phyloP scores from a whole-genome alignment of 2,329 filamentous ascomycete genomes.

The Alternaria sp. region DNA sequence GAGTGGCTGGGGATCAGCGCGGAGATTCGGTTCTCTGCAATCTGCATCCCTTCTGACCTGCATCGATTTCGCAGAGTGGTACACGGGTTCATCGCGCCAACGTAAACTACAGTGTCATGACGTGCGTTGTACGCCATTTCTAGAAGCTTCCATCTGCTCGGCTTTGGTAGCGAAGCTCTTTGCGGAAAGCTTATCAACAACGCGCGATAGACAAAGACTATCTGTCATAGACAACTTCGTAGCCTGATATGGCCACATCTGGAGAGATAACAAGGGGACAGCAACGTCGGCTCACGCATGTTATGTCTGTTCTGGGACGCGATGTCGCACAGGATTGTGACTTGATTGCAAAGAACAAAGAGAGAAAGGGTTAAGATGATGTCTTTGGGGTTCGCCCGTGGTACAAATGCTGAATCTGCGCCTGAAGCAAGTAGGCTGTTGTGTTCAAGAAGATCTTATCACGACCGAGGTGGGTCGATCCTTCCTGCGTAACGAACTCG shows the following conservation, averaged over 20 bases:
- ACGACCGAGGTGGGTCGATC: not conserved
- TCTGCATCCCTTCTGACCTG: slow-evolving; percentile 5
- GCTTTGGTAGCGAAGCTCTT: not conserved
- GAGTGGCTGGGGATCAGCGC: slow-evolving; percentile 3
- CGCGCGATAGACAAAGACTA: not conserved
- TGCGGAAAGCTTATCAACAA: not conserved
- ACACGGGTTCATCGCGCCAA: not conserved
- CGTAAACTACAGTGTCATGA: not conserved
- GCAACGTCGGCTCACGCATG: not conserved
- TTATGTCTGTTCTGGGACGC: not conserved
- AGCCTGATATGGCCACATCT: not conserved
- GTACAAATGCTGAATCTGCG: not conserved
- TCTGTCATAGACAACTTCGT: not conserved
- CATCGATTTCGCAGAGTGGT: slow-evolving; percentile 3
- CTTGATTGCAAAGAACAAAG: not conserved
- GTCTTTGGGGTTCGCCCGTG: not conserved
- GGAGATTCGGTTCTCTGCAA: not conserved
- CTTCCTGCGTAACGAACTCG: not conserved
- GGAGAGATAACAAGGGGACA: not conserved
- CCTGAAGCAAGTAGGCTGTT: not conserved
- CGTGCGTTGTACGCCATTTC: not conserved
- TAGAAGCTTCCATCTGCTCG: not conserved
- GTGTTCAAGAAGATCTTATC: not conserved
- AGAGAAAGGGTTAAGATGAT: not conserved
- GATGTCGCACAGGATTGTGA: not conserved